These are phyloP conservation scores for Metschnikowia orientalis DNA, from an alignment of 805 yeast species.

Conservation along the genomic window DNA sequence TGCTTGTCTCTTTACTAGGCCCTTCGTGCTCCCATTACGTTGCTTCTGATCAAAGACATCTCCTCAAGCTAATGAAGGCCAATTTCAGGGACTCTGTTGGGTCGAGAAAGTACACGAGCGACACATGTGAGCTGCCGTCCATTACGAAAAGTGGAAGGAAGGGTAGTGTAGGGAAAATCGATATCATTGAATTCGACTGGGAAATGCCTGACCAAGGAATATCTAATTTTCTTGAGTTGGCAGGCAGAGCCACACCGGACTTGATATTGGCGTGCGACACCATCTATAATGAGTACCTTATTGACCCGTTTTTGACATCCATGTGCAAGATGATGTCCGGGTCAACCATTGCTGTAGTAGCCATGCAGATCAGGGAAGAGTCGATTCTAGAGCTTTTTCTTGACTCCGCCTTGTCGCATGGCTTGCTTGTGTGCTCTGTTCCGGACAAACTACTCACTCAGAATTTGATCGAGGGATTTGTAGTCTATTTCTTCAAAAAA, in stretches of 20 bases:
- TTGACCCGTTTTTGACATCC: slow-evolving; percentile 46
- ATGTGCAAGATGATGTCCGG: slow-evolving; percentile 31
- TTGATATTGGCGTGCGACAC: slow-evolving; percentile 60
- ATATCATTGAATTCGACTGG: slow-evolving; percentile 59
- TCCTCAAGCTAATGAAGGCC: slow-evolving; percentile 44
- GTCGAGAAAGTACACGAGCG: slow-evolving; percentile 9
- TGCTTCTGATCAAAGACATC: slow-evolving; percentile 56
- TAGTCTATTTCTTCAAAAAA: slow-evolving; percentile 33
- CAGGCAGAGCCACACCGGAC: slow-evolving; percentile 31
- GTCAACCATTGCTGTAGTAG: slow-evolving; percentile 34
- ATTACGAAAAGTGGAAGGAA: background rate
- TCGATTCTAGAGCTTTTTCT: slow-evolving; percentile 47
- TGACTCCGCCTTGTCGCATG: slow-evolving; percentile 22
- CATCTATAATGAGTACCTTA: slow-evolving; percentile 57
- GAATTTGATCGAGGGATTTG: slow-evolving; percentile 40
- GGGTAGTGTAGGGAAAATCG: slow-evolving; percentile 24
- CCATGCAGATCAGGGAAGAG: slow-evolving; percentile 52
- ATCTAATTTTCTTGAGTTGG: slow-evolving; percentile 11
- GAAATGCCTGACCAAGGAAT: slow-evolving; percentile 41
- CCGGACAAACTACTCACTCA: slow-evolving; percentile 26
- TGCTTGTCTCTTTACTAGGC: slow-evolving; percentile 41
- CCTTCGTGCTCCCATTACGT: slow-evolving; percentile 34
- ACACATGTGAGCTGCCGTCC: slow-evolving; percentile 6
- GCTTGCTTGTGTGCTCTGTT: slow-evolving; percentile 34
- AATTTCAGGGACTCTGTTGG: slow-evolving; percentile 43